Percentiles rank a stretch among this genome's conserved stretches.
Conservation (phyloP, 2,329 filamentous ascomycete species). For the Nectriaceae sp. region DNA sequence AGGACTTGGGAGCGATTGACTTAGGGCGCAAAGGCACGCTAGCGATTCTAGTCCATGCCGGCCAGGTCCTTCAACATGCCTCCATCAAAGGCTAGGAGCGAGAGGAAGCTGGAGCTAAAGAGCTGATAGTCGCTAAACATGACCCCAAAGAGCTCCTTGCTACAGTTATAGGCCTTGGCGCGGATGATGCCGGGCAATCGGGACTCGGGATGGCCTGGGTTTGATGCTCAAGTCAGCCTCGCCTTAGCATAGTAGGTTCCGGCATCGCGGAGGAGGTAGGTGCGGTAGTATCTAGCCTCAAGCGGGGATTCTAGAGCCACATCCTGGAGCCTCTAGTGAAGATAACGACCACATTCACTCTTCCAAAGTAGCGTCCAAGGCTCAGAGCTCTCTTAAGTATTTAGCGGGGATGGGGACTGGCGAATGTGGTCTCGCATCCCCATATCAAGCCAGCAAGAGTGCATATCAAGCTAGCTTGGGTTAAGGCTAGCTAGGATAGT, state of each 20-base stretch:
- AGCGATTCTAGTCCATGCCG: neutral
- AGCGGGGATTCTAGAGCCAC: neutral
- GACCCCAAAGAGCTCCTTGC: no score
- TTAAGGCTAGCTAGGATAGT: constrained; percentile 4
- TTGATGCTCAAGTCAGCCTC: neutral
- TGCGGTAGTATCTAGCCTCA: neutral
- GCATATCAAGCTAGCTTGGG: constrained; percentile 1
- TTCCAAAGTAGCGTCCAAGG: constrained; percentile 6
- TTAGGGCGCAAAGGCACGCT: neutral
- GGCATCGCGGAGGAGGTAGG: constrained; percentile 1
- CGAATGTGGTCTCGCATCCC: constrained; percentile 1
- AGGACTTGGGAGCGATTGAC: no score
- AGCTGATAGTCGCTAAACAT: constrained; percentile 10
- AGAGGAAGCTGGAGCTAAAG: constrained; percentile 1
- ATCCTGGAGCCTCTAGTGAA: neutral
- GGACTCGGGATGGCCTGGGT: constrained; percentile 2
- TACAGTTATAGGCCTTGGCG: no score
- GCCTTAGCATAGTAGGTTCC: neutral
- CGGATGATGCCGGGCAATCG: no score
- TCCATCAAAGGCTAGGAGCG: constrained; percentile 6
- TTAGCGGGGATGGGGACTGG: neutral
- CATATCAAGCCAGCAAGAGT: no score
- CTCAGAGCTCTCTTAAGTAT: neutral
- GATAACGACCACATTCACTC: constrained; percentile 1
- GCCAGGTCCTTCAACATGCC: constrained; percentile 2